Base-by-base conservation (phyloP, 2,329 filamentous ascomycete species). In the Microsporum canis region DNA sequence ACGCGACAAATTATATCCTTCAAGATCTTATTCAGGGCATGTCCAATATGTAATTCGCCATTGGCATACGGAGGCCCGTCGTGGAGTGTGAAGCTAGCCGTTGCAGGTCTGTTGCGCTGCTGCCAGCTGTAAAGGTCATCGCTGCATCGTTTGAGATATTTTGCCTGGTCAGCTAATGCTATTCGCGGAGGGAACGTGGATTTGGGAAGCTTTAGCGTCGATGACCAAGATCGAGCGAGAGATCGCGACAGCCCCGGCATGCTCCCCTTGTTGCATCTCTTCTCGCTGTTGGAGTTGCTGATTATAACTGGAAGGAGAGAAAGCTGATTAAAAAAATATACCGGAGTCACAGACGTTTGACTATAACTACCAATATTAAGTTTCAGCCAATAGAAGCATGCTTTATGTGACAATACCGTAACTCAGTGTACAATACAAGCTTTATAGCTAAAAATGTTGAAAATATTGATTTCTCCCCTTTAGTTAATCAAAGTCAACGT, bases 1-100 rank as follows among this genome's bases (percentile, higher is more conserved):
- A 87, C 85, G 45, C 94, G 84, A 67, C 91, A 81, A 64, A 95
- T 89, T 69, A 97, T 88, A 75, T 99, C 94, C 78, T 99, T 99
- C 63, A 96, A 80, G 67, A 97, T 87, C 77, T 99, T 99, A 76
- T 99, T 99, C 71, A 99, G 78, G 39, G 94, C 91, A 78, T 99
- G 94, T 2, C 94, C 94, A 63, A 95, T 85, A 70, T 99, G 94
- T 7, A 99, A 82, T 51, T 82, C 83, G 12, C 94, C 94, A 76
- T 99, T 99, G 65, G 94, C 94, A 72, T 97, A 99, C 0, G 94
- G 94, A 0, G 94, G 94, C 0, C 94, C 94, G 84, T 99, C 94
- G 71, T 97, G 94, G 6, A 99, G 79, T 1, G 91, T 78, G 66
- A 97, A 99, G 0, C 81, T 79, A 12, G 60, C 56, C 39, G 82